Evolutionary conservation across 371 early-diverging fungal species (phyloP), one percentile per base, ranked within the genome.

Genomic region (Mortierella sp.): DNA sequence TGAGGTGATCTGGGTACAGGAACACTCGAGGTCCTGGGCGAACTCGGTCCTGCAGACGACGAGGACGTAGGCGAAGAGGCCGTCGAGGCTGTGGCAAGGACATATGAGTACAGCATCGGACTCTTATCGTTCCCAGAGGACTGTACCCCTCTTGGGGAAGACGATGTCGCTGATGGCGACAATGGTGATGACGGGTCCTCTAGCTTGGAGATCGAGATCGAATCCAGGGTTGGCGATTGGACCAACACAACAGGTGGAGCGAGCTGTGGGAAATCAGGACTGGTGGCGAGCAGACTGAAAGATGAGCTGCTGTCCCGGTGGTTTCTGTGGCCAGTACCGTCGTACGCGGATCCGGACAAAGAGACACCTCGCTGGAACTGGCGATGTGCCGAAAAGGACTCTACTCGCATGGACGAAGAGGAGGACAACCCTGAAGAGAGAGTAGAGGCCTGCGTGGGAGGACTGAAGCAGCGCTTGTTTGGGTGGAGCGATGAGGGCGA

Each of bases 201-300:
- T 18, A 26, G 52, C 46, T 45, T 37, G 5, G 60, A 23, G n/a
- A 57, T 61, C 7, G 57, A 28, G 18, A 69, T 43, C 18, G 66
- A 69, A 2, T 77, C 64, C 14, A 21, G 21, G 12, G 77, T 52
- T 12, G 79, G 70, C 1, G 79, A 77, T 45, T 77, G 70, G 12
- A 77, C 64, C 44, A 77, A 59, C 5, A 77, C 79, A 1, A 69
- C 79, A 4, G 79, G 79, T 3, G 79, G 79, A 7, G 79, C 72
- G 1, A 77, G 57, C 9, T 57, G 66, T 46, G 73, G 79, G 23
- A 63, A 72, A 18, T 72, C 72, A 2, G 56, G 11, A 30, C 66
- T 60, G 19, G 67, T 52, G 7, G 56, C 30, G 16, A 37, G 37
- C 37, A 37, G 9, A 37, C 37, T 37, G 37, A 37, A 37, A 1